Percentiles rank a stretch among this genome's conserved stretches.
Evolutionary conservation across 1,139 yeast genomes (phyloP).

Genomic region (Pichia sp.): DNA sequence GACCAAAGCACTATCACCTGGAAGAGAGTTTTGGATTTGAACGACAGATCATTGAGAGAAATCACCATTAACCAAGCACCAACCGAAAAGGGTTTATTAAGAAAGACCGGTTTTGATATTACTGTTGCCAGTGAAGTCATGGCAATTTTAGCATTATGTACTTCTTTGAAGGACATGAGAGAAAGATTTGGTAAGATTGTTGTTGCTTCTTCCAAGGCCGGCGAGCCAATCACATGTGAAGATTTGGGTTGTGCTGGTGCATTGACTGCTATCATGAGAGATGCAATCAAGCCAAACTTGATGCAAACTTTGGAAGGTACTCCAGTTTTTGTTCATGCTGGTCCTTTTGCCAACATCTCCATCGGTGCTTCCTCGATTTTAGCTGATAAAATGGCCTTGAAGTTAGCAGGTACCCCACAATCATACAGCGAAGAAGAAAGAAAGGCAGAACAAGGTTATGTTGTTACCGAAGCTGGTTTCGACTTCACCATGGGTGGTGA

Average conservation of each 20-base stretch:
- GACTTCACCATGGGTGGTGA: conserved; percentile 99
- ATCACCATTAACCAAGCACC: conserved; percentile 91
- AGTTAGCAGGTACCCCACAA: conserved; percentile 46
- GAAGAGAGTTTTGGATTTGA: conserved; percentile 95
- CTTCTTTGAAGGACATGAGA: conserved; percentile 78
- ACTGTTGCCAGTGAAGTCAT: conserved; percentile 96
- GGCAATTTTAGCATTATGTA: conserved; percentile 93
- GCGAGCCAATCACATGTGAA: conserved; percentile 91
- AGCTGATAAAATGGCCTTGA: conserved; percentile 93
- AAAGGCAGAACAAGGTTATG: conserved; percentile 65
- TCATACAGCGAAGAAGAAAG: conserved; percentile 38
- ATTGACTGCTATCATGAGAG: conserved; percentile 88
- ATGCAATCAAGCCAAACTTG: conserved; percentile 93
- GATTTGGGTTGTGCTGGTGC: conserved; percentile 98
- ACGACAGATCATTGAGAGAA: conserved; percentile 88
- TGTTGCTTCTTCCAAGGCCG: conserved; percentile 72
- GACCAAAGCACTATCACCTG: conserved; percentile 93
- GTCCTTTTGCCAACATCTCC: conserved; percentile 96
- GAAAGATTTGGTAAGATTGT: conserved; percentile 88
- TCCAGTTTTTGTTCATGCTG: conserved; percentile 97
- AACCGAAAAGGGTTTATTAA: conserved; percentile 84
- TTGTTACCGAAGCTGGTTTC: conserved; percentile 96
- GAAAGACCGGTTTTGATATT: conserved; percentile 92
- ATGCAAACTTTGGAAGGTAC: conserved; percentile 99
- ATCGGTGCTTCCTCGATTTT: conserved; percentile 94